Conservation (phyloP, 441 rosid species). For the Sinapis alba region DNA sequence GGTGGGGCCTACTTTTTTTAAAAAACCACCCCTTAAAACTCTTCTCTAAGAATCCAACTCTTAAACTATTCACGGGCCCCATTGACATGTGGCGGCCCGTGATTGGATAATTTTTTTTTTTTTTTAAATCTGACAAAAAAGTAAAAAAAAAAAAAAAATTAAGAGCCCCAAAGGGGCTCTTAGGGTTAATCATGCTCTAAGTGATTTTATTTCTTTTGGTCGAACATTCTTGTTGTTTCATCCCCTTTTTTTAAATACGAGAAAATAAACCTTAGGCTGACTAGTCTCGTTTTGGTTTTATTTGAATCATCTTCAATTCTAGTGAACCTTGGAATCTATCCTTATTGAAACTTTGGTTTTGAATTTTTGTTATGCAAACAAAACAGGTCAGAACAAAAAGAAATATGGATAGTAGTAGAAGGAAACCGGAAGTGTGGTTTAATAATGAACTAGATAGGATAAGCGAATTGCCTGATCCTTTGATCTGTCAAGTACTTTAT, state of each 20-base stretch:
- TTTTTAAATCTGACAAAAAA: no score
- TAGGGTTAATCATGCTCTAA: no score
- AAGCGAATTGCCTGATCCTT: neutral
- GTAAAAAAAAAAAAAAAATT: no score
- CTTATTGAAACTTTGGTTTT: neutral
- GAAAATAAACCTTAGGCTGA: neutral
- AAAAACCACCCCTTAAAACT: no score
- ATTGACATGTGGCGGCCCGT: no score
- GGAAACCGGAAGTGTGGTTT: neutral
- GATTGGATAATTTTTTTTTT: no score
- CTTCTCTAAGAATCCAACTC: no score
- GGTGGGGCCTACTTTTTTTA: no score
- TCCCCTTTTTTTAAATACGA: neutral
- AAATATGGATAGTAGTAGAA: neutral
- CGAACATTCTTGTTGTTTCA: neutral
- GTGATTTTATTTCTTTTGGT: neutral
- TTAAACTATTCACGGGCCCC: no score
- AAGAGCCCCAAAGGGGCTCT: no score
- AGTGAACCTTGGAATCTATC: neutral
- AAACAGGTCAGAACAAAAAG: neutral
- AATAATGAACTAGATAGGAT: neutral
- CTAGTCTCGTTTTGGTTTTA: neutral
- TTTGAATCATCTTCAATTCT: no score
- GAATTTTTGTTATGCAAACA: neutral
- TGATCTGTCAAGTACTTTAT: neutral